A percentile compares a stretch with the other conserved stretches of the same genome.
Evolutionary conservation across 306 rosid species (phyloP).

Genomic region (Dalbergia cultrata): DNA sequence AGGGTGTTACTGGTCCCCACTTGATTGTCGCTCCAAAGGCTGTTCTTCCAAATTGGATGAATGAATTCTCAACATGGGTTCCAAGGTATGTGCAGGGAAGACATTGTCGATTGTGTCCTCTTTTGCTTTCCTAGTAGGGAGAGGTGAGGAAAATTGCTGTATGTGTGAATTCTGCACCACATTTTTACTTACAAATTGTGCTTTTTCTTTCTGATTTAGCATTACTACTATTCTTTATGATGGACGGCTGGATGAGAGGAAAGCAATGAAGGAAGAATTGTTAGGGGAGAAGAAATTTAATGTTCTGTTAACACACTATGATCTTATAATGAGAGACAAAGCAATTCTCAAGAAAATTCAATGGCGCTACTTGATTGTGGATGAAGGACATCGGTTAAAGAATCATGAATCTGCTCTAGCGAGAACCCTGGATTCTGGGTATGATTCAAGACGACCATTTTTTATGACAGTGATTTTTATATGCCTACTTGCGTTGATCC

Average conservation of each 20-base stretch:
- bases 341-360: conserved; percentile 90
- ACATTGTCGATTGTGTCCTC: conserved; percentile 28
- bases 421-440: conserved; percentile 92
- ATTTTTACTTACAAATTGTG: conserved; percentile 34
- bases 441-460: conserved; percentile 46
- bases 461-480: conserved; percentile 18
- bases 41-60: conserved; percentile 94
- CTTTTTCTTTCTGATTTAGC: conserved; percentile 64
- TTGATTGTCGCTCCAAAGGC: conserved; percentile 99
- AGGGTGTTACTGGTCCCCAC: conserved; percentile 95
- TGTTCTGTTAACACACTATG: conserved; percentile 95
- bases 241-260: conserved; percentile 94
- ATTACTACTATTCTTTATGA: conserved; percentile 85
- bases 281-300: conserved; percentile 92
- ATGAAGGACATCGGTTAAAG: conserved; percentile 99
- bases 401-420: conserved; percentile 98
- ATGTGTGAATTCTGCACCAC: conserved; percentile 20
- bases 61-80: conserved; percentile 92
- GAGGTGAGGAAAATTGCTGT: conserved; percentile 33
- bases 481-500: conserved; percentile 18
- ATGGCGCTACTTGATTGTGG: conserved; percentile 95
- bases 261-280: conserved; percentile 88
- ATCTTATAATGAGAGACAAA: conserved; percentile 98
- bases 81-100: conserved; percentile 72
- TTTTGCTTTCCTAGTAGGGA: conserved; percentile 24